These are phyloP conservation scores for Saccharomycopsis sp. DNA, from an alignment of 805 yeast genomes.

Conservation along the genomic window DNA sequence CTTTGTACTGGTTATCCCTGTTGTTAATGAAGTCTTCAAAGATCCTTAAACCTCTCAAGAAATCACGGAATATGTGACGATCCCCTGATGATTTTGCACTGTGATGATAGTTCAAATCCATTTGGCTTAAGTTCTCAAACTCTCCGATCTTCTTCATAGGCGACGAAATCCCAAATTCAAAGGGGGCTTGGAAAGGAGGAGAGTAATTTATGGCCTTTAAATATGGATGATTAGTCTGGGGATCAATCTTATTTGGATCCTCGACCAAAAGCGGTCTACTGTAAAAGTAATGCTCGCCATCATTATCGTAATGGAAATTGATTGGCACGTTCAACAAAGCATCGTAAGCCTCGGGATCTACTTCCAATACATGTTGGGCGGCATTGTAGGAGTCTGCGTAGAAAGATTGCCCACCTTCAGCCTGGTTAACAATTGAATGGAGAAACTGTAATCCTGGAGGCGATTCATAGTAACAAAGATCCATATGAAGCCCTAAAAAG, in stretches of 20 bases:
- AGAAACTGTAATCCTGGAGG: slow-evolving; percentile 75
- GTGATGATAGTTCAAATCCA: slow-evolving; percentile 15
- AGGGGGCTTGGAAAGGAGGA: slow-evolving; percentile 81
- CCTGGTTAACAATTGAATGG: slow-evolving; percentile 48
- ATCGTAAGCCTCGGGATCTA: slow-evolving; percentile 56
- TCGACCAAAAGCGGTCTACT: slow-evolving; percentile 32
- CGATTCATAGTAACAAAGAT: slow-evolving; percentile 66
- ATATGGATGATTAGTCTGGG: slow-evolving; percentile 27
- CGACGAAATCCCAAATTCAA: slow-evolving; percentile 48
- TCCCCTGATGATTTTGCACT: slow-evolving; percentile 34
- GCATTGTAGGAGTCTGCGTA: slow-evolving; percentile 68
- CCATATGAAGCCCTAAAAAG: slow-evolving; percentile 71
- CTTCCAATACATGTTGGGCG: slow-evolving; percentile 43
- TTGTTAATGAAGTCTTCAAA: slow-evolving; percentile 54
- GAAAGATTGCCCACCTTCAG: slow-evolving; percentile 53
- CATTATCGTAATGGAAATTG: slow-evolving; percentile 61
- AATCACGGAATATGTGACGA: slow-evolving; percentile 42
- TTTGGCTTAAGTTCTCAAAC: slow-evolving; percentile 21
- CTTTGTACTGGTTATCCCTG: slow-evolving; percentile 45
- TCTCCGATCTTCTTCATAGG: slow-evolving; percentile 25
- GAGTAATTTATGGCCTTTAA: slow-evolving; percentile 64
- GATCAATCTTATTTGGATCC: slow-evolving; percentile 19
- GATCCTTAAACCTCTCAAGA: slow-evolving; percentile 46
- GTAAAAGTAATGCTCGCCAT: slow-evolving; percentile 53
- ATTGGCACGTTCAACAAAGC: slow-evolving; percentile 57